These are phyloP conservation scores for Volutella citrinella DNA, from an alignment of 2,329 filamentous ascomycete genomes.

Conservation along the genomic window DNA sequence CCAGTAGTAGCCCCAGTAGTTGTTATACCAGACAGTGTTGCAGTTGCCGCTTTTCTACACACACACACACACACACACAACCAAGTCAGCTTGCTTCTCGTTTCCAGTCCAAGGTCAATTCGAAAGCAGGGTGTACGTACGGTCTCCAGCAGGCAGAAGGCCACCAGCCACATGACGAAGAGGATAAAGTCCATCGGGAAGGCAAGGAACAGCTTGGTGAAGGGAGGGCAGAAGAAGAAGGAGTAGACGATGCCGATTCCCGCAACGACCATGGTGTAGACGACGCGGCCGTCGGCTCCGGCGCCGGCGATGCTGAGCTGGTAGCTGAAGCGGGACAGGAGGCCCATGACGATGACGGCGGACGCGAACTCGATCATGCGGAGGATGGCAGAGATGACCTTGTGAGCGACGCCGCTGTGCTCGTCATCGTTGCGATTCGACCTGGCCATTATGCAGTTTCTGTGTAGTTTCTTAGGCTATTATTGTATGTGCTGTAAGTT, in stretches of 20 bases:
- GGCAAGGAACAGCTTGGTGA: constrained; percentile 17
- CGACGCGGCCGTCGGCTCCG: constrained; percentile 13
- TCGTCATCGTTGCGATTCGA: too few species aligned
- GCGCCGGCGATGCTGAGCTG: constrained; percentile 8
- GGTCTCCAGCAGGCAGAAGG: constrained; percentile 21
- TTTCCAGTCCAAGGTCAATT: too few species aligned
- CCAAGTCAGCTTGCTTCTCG: too few species aligned
- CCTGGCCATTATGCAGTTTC: too few species aligned
- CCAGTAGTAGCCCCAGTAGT: constrained; percentile 29
- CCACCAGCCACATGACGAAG: constrained; percentile 27
- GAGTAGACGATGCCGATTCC: constrained; percentile 26
- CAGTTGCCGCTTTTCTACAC: constrained; percentile 13
- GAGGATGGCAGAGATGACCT: constrained; percentile 16
- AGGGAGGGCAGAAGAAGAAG: constrained; percentile 18
- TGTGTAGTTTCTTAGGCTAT: too few species aligned
- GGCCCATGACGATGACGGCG: constrained; percentile 22
- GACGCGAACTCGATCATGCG: constrained; percentile 15
- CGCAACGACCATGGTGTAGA: constrained; percentile 24
- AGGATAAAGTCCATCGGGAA: constrained; percentile 26
- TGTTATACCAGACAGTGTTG: constrained; percentile 17
- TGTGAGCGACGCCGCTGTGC: too few species aligned
- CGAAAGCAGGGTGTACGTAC: constrained; percentile 10
- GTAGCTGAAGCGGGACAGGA: constrained; percentile 21
- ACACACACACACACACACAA: too few species aligned
- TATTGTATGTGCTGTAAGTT: too few species aligned